Conservation (phyloP, 345 rosid genomes). For the Eucalyptus shirleyi region DNA sequence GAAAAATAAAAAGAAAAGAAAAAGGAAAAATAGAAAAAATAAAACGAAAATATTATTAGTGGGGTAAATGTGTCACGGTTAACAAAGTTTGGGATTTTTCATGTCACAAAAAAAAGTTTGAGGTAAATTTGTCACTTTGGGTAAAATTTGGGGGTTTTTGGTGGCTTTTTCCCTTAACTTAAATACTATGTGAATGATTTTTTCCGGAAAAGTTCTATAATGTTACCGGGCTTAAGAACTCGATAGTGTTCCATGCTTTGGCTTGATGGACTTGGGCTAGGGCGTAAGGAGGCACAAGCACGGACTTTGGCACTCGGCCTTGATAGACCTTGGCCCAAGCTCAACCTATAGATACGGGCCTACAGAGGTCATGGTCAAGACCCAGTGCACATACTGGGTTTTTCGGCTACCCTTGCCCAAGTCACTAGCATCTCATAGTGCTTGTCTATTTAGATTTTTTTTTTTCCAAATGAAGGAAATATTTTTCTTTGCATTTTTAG, state of each 20-base stretch:
- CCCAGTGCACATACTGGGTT: not conserved
- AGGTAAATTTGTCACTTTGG: too few species aligned
- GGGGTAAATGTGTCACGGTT: accelerated
- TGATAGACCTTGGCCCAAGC: accelerated
- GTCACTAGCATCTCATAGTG: not conserved
- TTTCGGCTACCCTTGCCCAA: not conserved
- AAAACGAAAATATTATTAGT: too few species aligned
- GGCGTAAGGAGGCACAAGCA: not conserved
- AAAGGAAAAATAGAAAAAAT: too few species aligned
- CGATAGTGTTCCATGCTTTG: too few species aligned
- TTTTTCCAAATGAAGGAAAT: too few species aligned
- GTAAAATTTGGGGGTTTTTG: accelerated
- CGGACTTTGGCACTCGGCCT: not conserved
- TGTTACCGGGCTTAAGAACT: too few species aligned
- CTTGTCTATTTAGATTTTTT: not conserved
- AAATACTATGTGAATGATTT: not conserved
- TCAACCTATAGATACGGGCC: not conserved
- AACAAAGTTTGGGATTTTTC: too few species aligned
- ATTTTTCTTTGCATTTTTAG: not conserved
- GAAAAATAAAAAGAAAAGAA: accelerated
- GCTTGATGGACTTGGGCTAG: not conserved
- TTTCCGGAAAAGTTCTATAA: too few species aligned
- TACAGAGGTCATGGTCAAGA: not conserved
- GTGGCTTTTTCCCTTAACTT: too few species aligned
- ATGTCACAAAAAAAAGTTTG: too few species aligned